Conservation (phyloP, 768 basidiomycete species). For the Termitomyces sp. region DNA sequence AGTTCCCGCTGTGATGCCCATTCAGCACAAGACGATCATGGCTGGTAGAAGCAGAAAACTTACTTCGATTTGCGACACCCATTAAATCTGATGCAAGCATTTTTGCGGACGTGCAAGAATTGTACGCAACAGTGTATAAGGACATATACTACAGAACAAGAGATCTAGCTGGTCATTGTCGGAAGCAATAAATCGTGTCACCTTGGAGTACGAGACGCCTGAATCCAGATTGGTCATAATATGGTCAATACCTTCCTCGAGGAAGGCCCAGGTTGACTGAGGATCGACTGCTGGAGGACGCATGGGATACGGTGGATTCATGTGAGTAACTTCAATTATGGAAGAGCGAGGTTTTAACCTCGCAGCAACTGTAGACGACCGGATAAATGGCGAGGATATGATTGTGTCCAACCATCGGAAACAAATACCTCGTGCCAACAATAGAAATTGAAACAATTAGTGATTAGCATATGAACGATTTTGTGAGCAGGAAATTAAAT, state of each 20-base stretch:
- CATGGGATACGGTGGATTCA: conserved; percentile 41
- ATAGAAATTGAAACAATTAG: neutral
- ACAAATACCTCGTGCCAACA: neutral
- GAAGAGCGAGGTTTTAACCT: conserved; percentile 1
- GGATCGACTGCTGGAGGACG: conserved; percentile 69
- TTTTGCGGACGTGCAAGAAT: conserved; percentile 92
- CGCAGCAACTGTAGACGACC: neutral
- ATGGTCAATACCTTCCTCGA: conserved; percentile 85
- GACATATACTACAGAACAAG: conserved; percentile 68
- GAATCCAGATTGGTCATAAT: conserved; percentile 90
- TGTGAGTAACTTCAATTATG: conserved; percentile 21
- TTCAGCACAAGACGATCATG: conserved; percentile 31
- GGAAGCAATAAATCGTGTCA: conserved; percentile 14
- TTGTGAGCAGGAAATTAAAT: neutral
- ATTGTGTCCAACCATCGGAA: neutral
- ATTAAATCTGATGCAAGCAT: conserved; percentile 52
- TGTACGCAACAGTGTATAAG: conserved; percentile 89
- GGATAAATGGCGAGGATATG: neutral
- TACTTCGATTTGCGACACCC: conserved; percentile 63
- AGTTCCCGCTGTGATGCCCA: conserved; percentile 62
- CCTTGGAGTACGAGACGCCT: conserved; percentile 79
- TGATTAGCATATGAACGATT: neutral
- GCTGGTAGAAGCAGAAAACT: conserved; percentile 28
- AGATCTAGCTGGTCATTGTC: neutral
- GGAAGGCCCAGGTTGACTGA: conserved; percentile 81